These are phyloP conservation scores for Musa schizocarpa DNA, from an alignment of 176 grass and related monocot species.

Conservation along the genomic window DNA sequence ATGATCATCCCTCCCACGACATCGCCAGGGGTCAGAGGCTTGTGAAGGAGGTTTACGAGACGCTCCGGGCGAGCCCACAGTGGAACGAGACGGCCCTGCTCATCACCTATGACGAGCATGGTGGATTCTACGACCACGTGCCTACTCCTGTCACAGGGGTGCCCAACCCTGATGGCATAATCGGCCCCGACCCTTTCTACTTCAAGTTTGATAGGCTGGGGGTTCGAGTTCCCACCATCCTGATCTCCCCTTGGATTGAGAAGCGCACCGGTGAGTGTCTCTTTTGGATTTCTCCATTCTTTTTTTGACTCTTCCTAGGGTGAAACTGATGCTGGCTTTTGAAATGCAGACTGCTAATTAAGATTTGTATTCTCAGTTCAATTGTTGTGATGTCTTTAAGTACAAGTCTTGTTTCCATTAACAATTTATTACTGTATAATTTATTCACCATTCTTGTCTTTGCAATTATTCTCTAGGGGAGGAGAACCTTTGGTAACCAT, in stretches of 20 bases:
- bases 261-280: conserved; percentile 4
- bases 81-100: conserved; percentile 16
- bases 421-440: too few relatives aligned
- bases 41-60: conserved; percentile 13
- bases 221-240: conserved; percentile 19
- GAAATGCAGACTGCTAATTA: too few relatives aligned
- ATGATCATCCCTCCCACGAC: conserved; percentile 26
- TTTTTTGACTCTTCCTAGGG: not conserved
- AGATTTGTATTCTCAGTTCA: too few relatives aligned
- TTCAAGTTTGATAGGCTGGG: conserved; percentile 27
- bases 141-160: conserved; percentile 21
- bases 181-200: conserved; percentile 21
- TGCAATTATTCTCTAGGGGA: too few relatives aligned
- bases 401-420: too few relatives aligned
- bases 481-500: too few relatives aligned
- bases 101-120: conserved; percentile 22
- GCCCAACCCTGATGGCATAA: conserved; percentile 26
- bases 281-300: not conserved
- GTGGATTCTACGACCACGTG: conserved; percentile 28
- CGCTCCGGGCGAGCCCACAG: conserved; percentile 6
- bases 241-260: conserved; percentile 26
- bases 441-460: too few relatives aligned
- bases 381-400: too few relatives aligned
- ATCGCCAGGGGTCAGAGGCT: conserved; percentile 21
- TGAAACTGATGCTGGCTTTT: not conserved